These are phyloP conservation scores for Sarocladium kiliense DNA, from an alignment of 2,329 filamentous ascomycete genomes.

Conservation along the genomic window DNA sequence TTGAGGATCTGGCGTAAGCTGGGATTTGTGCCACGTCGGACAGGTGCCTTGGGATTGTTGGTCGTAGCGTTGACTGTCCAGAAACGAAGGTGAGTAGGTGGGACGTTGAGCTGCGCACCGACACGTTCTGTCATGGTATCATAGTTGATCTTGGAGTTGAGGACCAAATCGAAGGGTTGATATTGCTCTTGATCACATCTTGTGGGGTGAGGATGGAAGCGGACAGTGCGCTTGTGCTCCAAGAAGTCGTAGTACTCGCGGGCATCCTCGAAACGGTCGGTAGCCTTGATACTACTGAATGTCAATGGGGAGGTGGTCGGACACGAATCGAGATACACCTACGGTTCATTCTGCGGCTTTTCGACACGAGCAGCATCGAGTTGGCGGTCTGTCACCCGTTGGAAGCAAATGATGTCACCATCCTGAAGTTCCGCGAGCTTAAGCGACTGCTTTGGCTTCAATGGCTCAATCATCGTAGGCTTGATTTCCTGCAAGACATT, in stretches of 20 bases:
- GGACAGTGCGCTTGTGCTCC: constrained; percentile 73
- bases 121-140: constrained; percentile 82
- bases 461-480: constrained; percentile 89
- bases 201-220: constrained; percentile 65
- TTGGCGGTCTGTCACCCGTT: constrained; percentile 54
- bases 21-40: constrained; percentile 67
- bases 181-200: constrained; percentile 53
- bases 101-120: constrained; percentile 68
- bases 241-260: constrained; percentile 91
- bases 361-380: constrained; percentile 22
- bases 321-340: constrained; percentile 12
- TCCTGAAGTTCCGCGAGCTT: constrained; percentile 93
- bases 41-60: constrained; percentile 69
- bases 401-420: constrained; percentile 95
- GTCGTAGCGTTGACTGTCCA: constrained; percentile 76
- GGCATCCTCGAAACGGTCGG: constrained; percentile 63
- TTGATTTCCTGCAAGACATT: constrained; percentile 71
- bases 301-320: constrained; percentile 12
- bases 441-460: constrained; percentile 87
- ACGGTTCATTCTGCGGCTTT: constrained; percentile 26
- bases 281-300: constrained; percentile 16
- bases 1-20: constrained; percentile 77
- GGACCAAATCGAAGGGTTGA: constrained; percentile 65
- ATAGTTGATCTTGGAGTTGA: constrained; percentile 87
- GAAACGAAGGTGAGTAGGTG: constrained; percentile 85